phyloP scores from a whole-genome alignment of 2,329 filamentous ascomycete species.

The Xylariomycetidae sp. region DNA sequence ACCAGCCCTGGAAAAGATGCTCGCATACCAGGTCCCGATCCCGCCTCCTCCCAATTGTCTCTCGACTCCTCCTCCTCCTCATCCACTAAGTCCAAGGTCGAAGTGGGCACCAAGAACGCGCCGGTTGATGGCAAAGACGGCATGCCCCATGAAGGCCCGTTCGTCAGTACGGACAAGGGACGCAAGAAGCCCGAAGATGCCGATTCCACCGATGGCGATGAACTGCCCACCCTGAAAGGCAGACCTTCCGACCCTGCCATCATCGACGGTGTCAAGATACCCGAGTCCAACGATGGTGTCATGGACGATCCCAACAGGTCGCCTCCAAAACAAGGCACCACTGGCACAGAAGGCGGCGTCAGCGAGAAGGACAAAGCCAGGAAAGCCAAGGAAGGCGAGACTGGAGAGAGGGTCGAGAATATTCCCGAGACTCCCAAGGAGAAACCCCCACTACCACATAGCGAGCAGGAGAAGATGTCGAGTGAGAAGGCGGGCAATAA shows the following conservation, averaged over 20 bases:
- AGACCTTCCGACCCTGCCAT: conserved; percentile 48
- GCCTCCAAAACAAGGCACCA: conserved; percentile 77
- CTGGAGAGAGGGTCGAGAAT: conserved; percentile 63
- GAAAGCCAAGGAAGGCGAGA: conserved; percentile 62
- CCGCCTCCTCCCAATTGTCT: conserved; percentile 11
- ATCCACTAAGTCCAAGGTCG: conserved; percentile 32
- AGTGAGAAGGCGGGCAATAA: conserved; percentile 36
- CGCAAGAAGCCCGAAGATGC: conserved; percentile 30
- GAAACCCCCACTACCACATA: conserved; percentile 74
- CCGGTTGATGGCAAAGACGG: conserved; percentile 92
- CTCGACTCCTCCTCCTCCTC: conserved; percentile 29
- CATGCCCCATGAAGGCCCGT: conserved; percentile 85
- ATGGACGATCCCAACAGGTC: conserved; percentile 84
- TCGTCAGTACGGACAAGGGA: conserved; percentile 53
- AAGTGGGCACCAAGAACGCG: conserved; percentile 63
- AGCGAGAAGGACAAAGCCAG: conserved; percentile 79
- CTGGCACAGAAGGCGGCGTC: conserved; percentile 84
- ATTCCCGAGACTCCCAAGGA: conserved; percentile 82
- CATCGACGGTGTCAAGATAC: conserved; percentile 57
- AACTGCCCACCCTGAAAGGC: conserved; percentile 43
- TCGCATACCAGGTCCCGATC: conserved; percentile 7
- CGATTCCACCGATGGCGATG: conserved; percentile 30
- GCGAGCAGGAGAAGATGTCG: conserved; percentile 67
- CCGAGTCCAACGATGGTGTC: conserved; percentile 69
- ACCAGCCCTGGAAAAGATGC: conserved; percentile 13